These are phyloP conservation scores for Neoconidiobolus thromboides DNA, from an alignment of 371 early-diverging fungal genomes.

Conservation along the genomic window DNA sequence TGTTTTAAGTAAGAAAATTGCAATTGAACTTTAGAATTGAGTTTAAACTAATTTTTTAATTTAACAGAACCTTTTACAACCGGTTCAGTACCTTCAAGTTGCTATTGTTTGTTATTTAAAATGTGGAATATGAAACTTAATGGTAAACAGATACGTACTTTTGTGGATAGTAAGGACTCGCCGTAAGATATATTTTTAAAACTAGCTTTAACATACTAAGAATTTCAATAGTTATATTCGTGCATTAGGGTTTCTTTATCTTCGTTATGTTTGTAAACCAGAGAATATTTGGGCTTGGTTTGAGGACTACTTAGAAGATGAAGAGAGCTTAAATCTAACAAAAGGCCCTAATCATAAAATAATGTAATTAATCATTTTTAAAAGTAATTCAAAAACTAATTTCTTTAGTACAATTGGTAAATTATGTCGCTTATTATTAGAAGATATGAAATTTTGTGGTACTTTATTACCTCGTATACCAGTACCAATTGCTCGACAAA, in stretches of 20 bases:
- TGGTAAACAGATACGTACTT: slow-evolving; percentile 49
- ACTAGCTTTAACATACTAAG: not conserved
- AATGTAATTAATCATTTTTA: slow-evolving; percentile 22
- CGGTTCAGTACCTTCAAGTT: slow-evolving; percentile 61
- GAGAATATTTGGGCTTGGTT: slow-evolving; percentile 69
- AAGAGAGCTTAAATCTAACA: slow-evolving; percentile 43
- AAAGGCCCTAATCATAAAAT: slow-evolving; percentile 37
- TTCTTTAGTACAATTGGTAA: slow-evolving; percentile 44
- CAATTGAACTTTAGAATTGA: too few species aligned
- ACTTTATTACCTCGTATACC: slow-evolving; percentile 77
- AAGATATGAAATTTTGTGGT: slow-evolving; percentile 44
- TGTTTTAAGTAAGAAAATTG: too few species aligned
- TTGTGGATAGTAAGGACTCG: slow-evolving; percentile 59
- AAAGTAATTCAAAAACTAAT: not conserved
- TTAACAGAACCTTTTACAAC: slow-evolving; percentile 59
- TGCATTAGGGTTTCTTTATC: slow-evolving; percentile 63
- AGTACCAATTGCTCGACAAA: slow-evolving; percentile 26
- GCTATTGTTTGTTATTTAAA: slow-evolving; percentile 70
- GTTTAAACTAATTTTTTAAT: not conserved
- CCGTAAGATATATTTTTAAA: slow-evolving; percentile 28
- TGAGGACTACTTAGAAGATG: slow-evolving; percentile 57
- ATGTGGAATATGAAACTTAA: slow-evolving; percentile 65
- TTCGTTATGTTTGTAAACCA: slow-evolving; percentile 69
- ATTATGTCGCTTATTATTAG: slow-evolving; percentile 38
- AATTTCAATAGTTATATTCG: slow-evolving; percentile 39